Conservation (phyloP, 2,329 filamentous ascomycete genomes). For the Pseudogymnoascus sp. region DNA sequence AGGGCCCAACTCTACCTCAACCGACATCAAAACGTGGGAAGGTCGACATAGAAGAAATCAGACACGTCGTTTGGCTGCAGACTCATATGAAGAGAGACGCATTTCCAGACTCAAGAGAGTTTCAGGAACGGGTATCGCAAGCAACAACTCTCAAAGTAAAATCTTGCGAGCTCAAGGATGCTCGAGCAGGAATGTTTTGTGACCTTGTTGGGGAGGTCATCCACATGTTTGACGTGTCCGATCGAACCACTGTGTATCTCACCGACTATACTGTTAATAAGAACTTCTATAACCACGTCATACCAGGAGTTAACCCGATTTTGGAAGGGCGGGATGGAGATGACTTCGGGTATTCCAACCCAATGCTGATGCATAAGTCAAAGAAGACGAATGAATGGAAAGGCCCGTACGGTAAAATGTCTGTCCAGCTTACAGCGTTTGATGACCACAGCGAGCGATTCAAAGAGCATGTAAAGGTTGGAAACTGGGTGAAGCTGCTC, state of each 20-base stretch:
- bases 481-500: conserved; percentile 56
- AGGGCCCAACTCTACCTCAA: conserved; percentile 14
- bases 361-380: conserved; percentile 20
- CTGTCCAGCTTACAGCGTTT: conserved; percentile 65
- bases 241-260: conserved; percentile 58
- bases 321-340: conserved; percentile 40
- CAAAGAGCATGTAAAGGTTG: conserved; percentile 47
- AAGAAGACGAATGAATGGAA: conserved; percentile 44
- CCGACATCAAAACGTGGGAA: conserved; percentile 12
- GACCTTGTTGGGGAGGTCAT: conserved; percentile 69
- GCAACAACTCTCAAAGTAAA: conserved; percentile 46
- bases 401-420: conserved; percentile 67
- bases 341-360: conserved; percentile 44
- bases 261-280: conserved; percentile 76
- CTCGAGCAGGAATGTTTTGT: conserved; percentile 48
- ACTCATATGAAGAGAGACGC: conserved; percentile 34
- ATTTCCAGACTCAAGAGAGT: conserved; percentile 39
- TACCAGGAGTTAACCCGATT: not conserved
- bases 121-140: conserved; percentile 32
- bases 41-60: not conserved
- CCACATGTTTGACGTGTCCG: conserved; percentile 40
- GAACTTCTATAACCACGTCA: conserved; percentile 43
- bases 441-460: conserved; percentile 58
- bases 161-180: conserved; percentile 58
- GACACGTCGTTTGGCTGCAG: conserved; percentile 12